Conservation (phyloP, 495 filamentous ascomycete species). For the Hypoxylon crocopeplum region DNA sequence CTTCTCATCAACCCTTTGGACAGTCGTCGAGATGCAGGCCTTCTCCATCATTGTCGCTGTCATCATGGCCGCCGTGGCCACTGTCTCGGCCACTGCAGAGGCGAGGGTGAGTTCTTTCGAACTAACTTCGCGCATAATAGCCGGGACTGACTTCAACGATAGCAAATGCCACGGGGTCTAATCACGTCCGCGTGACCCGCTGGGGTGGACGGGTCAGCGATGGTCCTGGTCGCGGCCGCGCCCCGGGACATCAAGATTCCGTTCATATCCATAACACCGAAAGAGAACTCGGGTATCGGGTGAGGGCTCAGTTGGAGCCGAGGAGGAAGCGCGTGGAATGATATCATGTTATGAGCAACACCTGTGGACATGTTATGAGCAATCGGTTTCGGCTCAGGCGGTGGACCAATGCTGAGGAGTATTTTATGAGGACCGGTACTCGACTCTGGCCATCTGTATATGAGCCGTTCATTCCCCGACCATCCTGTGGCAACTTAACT, state of each 20-base stretch:
- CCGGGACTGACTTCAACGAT: slow-evolving; percentile 7
- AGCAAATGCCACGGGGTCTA: slow-evolving; percentile 18
- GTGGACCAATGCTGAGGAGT: slow-evolving; percentile 19
- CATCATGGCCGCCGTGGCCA: slow-evolving; percentile 28
- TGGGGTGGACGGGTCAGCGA: neutral
- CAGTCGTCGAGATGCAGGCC: slow-evolving; percentile 31
- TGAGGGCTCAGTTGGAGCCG: slow-evolving; percentile 5
- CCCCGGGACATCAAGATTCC: slow-evolving; percentile 3
- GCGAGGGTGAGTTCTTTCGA: slow-evolving; percentile 27
- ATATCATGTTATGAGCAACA: slow-evolving; percentile 30
- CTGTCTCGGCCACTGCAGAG: slow-evolving; percentile 23
- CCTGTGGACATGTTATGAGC: slow-evolving; percentile 28
- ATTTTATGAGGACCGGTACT: slow-evolving; percentile 26
- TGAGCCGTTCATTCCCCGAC: slow-evolving; percentile 27
- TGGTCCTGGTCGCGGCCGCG: slow-evolving; percentile 5
- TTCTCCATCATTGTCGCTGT: slow-evolving; percentile 32
- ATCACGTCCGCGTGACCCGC: slow-evolving; percentile 19
- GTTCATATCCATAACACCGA: slow-evolving; percentile 17
- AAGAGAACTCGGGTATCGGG: slow-evolving; percentile 20
- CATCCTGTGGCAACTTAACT: slow-evolving; percentile 9
- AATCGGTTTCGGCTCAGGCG: slow-evolving; percentile 15
- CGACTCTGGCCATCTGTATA: slow-evolving; percentile 19
- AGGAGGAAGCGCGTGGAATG: slow-evolving; percentile 24
- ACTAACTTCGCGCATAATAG: neutral
- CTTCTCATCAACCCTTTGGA: neutral